Percentiles rank a stretch among this genome's conserved stretches.
Conservation (phyloP, 257 asterid genomes). For the Capsicum baccatum region DNA sequence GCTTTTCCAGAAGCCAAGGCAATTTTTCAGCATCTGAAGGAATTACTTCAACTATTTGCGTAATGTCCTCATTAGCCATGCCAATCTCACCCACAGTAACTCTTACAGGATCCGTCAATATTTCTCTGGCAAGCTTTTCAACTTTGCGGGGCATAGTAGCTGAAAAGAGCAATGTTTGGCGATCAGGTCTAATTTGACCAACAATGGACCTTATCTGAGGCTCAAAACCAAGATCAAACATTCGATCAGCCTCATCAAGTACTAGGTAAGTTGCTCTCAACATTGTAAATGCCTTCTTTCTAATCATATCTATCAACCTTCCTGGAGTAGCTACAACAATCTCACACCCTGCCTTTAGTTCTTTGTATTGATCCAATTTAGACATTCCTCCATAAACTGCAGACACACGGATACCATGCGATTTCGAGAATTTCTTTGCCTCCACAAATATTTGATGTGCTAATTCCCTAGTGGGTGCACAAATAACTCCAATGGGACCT, state of each 20-base stretch:
- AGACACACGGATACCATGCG: conserved; percentile 81
- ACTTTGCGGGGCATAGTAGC: conserved; percentile 98
- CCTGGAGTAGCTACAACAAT: conserved; percentile 98
- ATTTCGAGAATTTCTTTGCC: conserved; percentile 90
- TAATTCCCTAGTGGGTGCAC: conserved; percentile 98
- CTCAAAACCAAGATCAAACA: conserved; percentile 99
- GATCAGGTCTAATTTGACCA: conserved; percentile 98
- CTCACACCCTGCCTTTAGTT: conserved; percentile 98
- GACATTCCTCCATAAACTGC: conserved; percentile 99
- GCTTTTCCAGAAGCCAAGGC: conserved; percentile 94
- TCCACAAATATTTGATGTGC: conserved; percentile 97
- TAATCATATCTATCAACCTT: conserved; percentile 92
- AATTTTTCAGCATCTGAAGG: conserved; percentile 83
- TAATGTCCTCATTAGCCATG: conserved; percentile 96
- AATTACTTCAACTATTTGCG: conserved; percentile 84
- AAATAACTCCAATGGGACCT: conserved; percentile 96
- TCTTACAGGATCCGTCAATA: conserved; percentile 88
- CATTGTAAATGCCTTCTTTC: conserved; percentile 94
- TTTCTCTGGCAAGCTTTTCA: conserved; percentile 97
- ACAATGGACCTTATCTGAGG: conserved; percentile 97
- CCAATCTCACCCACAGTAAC: conserved; percentile 98
- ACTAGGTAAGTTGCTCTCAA: conserved; percentile 84
- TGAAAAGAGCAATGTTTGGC: conserved; percentile 94
- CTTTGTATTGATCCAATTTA: conserved; percentile 95
- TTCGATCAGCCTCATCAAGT: conserved; percentile 98